Percentiles rank a stretch among this genome's conserved stretches.
Evolutionary conservation across 2,329 filamentous ascomycete genomes (phyloP).

Genomic region (Aspergillus alliaceus): DNA sequence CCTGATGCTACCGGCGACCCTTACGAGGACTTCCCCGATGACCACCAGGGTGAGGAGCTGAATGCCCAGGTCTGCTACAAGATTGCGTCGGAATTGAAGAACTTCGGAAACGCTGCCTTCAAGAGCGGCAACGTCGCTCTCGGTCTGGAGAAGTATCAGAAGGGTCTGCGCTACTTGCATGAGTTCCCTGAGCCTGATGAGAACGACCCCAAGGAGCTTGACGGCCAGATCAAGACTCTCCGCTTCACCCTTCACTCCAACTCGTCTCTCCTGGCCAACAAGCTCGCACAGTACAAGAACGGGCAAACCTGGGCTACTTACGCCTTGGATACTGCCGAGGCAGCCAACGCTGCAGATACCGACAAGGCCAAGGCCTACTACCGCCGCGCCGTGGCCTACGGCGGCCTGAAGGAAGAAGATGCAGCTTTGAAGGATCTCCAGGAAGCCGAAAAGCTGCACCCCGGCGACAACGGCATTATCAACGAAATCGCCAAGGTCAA

Average conservation of each 20-base stretch:
- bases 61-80: constrained; percentile 68
- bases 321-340: constrained; percentile 65
- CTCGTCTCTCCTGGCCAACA: constrained; percentile 79
- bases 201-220: constrained; percentile 67
- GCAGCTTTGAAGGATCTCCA: constrained; percentile 72
- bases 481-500: constrained; percentile 78
- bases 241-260: constrained; percentile 89
- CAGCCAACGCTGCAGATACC: constrained; percentile 62
- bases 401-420: constrained; percentile 81
- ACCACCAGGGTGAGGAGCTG: constrained; percentile 64
- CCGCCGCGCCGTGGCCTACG: constrained; percentile 73
- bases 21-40: constrained; percentile 95
- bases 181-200: constrained; percentile 73
- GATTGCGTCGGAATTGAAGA: constrained; percentile 84
- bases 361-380: constrained; percentile 90
- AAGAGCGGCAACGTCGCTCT: constrained; percentile 70
- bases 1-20: constrained; percentile 82
- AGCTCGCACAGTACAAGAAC: constrained; percentile 71
- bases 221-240: constrained; percentile 66
- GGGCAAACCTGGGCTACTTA: constrained; percentile 68
- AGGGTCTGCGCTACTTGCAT: constrained; percentile 84
- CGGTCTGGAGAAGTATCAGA: constrained; percentile 89
- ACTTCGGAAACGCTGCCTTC: constrained; percentile 89
- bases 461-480: constrained; percentile 70
- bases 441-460: constrained; percentile 72